phyloP scores from a whole-genome alignment of 805 yeast genomes.

The Barnettozyma salicaria region DNA sequence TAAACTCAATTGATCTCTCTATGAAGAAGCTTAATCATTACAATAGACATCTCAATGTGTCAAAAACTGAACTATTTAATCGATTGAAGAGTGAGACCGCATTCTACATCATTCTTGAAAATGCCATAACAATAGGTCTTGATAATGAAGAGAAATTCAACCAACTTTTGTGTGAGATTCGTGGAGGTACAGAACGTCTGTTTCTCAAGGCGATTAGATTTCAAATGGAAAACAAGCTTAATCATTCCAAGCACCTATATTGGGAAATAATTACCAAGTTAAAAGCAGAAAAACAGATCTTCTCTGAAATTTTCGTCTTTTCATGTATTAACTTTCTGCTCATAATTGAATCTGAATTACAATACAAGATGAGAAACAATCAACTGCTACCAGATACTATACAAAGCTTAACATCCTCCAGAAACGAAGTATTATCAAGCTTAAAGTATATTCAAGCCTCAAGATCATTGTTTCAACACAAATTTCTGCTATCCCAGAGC shows the following conservation, averaged over 20 bases:
- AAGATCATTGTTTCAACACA: conserved; percentile 10
- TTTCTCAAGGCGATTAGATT: conserved; percentile 14
- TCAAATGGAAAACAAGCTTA: conserved; percentile 16
- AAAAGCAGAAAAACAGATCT: conserved; percentile 2
- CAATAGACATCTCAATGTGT: not conserved
- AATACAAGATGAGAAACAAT: conserved; percentile 7
- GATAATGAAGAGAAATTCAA: conserved; percentile 1
- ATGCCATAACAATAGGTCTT: conserved; percentile 10
- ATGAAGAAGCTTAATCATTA: not conserved
- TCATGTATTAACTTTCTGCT: conserved; percentile 12
- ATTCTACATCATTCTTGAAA: conserved; percentile 17
- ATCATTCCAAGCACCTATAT: conserved; percentile 11
- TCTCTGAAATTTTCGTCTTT: conserved; percentile 15
- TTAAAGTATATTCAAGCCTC: conserved; percentile 4
- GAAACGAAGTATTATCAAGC: conserved; percentile 4
- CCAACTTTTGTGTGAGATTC: not conserved
- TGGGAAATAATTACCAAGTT: conserved; percentile 5
- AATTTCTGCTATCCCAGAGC: conserved; percentile 14
- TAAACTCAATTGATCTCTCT: conserved; percentile 3
- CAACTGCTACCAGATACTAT: not conserved
- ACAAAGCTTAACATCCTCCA: conserved; percentile 5
- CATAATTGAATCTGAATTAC: conserved; percentile 15
- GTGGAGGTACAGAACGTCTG: not conserved
- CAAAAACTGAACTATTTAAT: not conserved
- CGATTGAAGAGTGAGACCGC: conserved; percentile 3